Evolutionary conservation across 2,329 filamentous ascomycete genomes (phyloP).

Genomic region (Verticillium klebahnii): DNA sequence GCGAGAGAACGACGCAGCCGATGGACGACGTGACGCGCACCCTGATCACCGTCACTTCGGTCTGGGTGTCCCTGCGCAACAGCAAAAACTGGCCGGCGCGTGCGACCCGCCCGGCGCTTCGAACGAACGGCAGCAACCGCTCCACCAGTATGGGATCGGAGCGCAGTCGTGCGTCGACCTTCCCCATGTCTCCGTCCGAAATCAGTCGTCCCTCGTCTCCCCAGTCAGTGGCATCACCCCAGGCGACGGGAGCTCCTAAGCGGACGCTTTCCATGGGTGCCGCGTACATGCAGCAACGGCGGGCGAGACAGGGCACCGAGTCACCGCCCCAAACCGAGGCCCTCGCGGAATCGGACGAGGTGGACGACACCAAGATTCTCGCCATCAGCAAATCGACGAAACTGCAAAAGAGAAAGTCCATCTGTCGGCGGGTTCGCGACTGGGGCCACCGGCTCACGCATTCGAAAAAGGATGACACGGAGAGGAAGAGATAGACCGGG

Average conservation of each 20-base stretch:
- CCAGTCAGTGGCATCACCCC: neutral
- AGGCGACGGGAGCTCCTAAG: conserved; percentile 4
- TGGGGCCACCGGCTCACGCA: neutral
- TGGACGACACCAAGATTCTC: neutral
- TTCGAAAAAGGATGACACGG: neutral
- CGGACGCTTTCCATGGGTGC: conserved; percentile 17
- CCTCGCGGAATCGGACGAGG: conserved; percentile 6
- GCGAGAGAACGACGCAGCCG: conserved; percentile 10
- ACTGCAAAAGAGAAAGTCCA: neutral
- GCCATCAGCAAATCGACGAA: neutral
- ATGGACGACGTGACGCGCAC: conserved; percentile 16
- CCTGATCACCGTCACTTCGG: conserved; percentile 18
- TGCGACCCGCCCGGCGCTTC: neutral
- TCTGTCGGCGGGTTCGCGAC: neutral
- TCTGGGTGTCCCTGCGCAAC: conserved; percentile 18
- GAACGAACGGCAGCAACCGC: neutral
- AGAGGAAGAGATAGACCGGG: neutral
- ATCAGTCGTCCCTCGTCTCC: neutral
- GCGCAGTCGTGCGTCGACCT: neutral
- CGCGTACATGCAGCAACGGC: conserved; percentile 17
- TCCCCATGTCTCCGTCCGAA: conserved; percentile 1
- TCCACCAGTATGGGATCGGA: neutral
- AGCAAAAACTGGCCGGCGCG: conserved; percentile 12
- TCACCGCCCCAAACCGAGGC: neutral
- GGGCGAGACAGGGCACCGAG: conserved; percentile 9